Evolutionary conservation across 805 yeast species (phyloP), one percentile per base, ranked within the genome.

Genomic region (Groenewaldozyma tartarivorans): DNA sequence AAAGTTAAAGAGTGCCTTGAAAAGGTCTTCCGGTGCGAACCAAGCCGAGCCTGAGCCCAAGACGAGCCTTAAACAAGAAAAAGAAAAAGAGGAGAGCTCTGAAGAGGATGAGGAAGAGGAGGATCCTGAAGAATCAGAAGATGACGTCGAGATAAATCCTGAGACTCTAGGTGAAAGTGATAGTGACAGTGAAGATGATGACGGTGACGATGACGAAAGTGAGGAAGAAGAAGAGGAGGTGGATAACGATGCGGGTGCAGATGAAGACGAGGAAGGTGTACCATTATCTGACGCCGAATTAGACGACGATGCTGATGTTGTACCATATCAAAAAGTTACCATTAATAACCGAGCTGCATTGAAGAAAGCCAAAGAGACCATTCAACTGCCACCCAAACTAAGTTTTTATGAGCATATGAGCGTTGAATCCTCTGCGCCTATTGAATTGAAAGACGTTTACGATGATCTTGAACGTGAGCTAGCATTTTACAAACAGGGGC

Each of bases 391-490:
- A 13, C 71, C 68, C 16, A 77, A 77, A 52, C 74, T 75, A 51
- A 67, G 83, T 4, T 90, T 92, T 64, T 75, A 73, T 48, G 97
- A 92, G 65, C 94, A 84, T 60, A 87, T 85, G 66, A 62, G 84
- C 13, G 61, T 87, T 29, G 71, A 80, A 11, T 72, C 88, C 33
- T 65, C 68, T 11, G 73, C 66, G 15, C 71, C 73, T 38, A 72
- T 81, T 35, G 90, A 75, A 56, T 59, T 74, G 17, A 75, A 75
- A 41, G 96, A 90, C 59, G 82, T 90, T 46, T 84, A 88, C 55
- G 96, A 92, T 57, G 99, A 92, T 54, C 83, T 96, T 33, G 90
- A 87, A 63, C 77, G 98, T 60, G 99, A 92, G 66, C 67, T 92
- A 48, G 94, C 94, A 20, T 90, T 92, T 55, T 92, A 88, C 64